Evolutionary conservation across 805 yeast genomes (phyloP).

Genomic region (Starmerella stigmatis): DNA sequence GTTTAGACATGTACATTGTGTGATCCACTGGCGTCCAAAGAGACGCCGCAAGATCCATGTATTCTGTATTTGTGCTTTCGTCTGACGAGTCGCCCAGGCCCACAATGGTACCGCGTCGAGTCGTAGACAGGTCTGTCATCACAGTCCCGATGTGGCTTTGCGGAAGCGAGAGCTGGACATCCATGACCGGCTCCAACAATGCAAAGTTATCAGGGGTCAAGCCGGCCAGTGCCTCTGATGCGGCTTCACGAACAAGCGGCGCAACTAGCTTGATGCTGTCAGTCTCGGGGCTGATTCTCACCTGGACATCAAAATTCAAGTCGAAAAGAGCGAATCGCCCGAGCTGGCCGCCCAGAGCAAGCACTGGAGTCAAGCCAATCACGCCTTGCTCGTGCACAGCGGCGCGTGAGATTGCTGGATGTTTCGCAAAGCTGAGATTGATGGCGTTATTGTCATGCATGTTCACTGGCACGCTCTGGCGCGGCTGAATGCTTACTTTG

Average conservation of each 20-base stretch:
- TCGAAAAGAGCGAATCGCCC: constrained; percentile 48
- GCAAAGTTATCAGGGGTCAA: constrained; percentile 33
- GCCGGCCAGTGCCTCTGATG: constrained; percentile 32
- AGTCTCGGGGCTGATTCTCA: constrained; percentile 47
- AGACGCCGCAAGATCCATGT: constrained; percentile 37
- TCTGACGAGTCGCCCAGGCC: constrained; percentile 55
- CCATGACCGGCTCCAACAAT: constrained; percentile 82
- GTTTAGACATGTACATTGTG: constrained; percentile 36
- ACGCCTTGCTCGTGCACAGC: constrained; percentile 26
- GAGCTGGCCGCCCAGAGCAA: constrained; percentile 37
- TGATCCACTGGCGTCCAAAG: constrained; percentile 38
- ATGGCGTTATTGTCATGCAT: constrained; percentile 12
- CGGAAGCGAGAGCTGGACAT: constrained; percentile 51
- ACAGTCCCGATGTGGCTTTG: constrained; percentile 67
- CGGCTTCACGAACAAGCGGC: constrained; percentile 39
- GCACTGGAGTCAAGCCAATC: constrained; percentile 32
- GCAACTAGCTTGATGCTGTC: constrained; percentile 35
- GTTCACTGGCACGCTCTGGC: neutral
- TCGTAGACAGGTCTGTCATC: constrained; percentile 69
- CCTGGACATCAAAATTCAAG: constrained; percentile 44
- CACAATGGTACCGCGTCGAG: constrained; percentile 62
- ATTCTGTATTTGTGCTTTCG: constrained; percentile 23
- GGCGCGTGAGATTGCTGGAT: constrained; percentile 26
- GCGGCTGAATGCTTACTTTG: neutral
- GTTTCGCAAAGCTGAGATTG: constrained; percentile 14